Evolutionary conservation across 2,329 filamentous ascomycete species (phyloP).

Genomic region (Harringtonia lauricola): DNA sequence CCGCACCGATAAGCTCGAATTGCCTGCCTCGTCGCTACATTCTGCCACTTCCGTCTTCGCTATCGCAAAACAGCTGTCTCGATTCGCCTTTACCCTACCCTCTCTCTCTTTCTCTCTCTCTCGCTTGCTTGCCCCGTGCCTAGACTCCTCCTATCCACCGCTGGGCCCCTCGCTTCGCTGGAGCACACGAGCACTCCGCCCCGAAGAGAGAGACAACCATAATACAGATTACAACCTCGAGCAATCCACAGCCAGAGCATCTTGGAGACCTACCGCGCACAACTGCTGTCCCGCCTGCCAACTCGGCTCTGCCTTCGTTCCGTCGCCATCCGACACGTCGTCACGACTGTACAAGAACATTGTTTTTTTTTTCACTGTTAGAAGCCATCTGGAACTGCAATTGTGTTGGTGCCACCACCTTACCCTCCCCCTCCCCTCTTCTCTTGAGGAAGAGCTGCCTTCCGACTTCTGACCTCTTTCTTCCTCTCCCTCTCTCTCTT

Average conservation of each 20-base stretch:
- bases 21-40: background rate
- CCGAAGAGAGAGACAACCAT: background rate
- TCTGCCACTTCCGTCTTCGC: background rate
- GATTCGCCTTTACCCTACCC: background rate
- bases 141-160: too few species aligned
- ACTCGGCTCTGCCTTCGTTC: too few species aligned
- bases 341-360: background rate
- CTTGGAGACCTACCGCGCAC: too few species aligned
- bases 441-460: background rate
- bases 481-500: background rate
- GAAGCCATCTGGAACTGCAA: too few species aligned
- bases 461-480: background rate
- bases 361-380: too few species aligned
- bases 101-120: background rate
- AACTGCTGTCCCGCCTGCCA: too few species aligned
- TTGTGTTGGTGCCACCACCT: background rate
- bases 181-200: too few species aligned
- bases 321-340: background rate
- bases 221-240: too few species aligned
- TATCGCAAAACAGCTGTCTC: background rate
- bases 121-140: too few species aligned
- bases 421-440: background rate
- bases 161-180: too few species aligned
- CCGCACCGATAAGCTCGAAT: background rate
- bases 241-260: too few species aligned